Conservation (phyloP, 139 green algal genomes). For the Volvox reticuliferus region DNA sequence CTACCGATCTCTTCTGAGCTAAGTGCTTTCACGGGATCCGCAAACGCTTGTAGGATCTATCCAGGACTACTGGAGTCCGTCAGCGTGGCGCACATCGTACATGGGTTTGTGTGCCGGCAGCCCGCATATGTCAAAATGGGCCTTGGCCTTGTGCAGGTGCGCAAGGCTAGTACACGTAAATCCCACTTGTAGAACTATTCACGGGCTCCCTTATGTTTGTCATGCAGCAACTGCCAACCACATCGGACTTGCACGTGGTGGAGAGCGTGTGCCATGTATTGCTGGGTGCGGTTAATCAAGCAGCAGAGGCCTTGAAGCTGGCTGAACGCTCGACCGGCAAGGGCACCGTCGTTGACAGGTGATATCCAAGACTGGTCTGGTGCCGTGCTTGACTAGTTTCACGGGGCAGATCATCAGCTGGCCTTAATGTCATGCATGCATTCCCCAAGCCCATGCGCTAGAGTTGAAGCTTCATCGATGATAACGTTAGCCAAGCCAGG, state of each 20-base stretch:
- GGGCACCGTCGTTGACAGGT: background rate
- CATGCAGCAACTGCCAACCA: constrained; percentile 25
- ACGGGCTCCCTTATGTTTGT: background rate
- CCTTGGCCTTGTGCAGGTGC: constrained; percentile 35
- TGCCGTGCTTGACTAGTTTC: too few relatives aligned
- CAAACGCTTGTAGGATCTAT: constrained; percentile 58
- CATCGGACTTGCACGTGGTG: constrained; percentile 33
- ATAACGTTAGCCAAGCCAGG: too few relatives aligned
- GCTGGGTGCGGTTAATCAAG: constrained; percentile 22
- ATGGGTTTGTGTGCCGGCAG: constrained; percentile 69
- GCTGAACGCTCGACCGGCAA: constrained; percentile 3
- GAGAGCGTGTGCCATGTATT: constrained; percentile 41
- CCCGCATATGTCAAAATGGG: constrained; percentile 66
- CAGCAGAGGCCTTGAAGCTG: background rate
- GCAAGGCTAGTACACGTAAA: background rate
- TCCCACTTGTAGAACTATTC: too few relatives aligned
- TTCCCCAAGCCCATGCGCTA: too few relatives aligned
- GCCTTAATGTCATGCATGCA: too few relatives aligned
- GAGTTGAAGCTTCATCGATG: too few relatives aligned
- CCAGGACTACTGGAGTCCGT: constrained; percentile 66
- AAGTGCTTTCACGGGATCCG: too few relatives aligned
- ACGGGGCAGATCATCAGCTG: too few relatives aligned
- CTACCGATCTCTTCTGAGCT: too few relatives aligned
- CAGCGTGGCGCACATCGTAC: constrained; percentile 69
- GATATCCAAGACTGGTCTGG: too few relatives aligned